phyloP scores from a whole-genome alignment of 805 yeast genomes.

The Zygosaccharomyces pseudorouxii region DNA sequence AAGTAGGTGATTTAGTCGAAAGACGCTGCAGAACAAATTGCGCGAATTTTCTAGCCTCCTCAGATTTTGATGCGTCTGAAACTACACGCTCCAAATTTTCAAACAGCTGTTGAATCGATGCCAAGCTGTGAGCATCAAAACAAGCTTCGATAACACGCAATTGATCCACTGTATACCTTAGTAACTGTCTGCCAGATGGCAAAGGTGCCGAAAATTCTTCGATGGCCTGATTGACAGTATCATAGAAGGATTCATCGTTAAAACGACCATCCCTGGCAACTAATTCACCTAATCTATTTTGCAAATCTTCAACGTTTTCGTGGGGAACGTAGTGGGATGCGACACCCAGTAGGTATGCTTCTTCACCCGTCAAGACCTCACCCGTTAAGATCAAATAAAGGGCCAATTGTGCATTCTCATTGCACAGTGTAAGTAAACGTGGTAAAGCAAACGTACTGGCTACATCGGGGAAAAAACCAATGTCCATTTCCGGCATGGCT shows the following conservation, averaged over 20 bases:
- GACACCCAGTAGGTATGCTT: constrained; percentile 75
- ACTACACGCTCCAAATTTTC: constrained; percentile 49
- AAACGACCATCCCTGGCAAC: constrained; percentile 30
- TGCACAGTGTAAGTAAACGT: constrained; percentile 43
- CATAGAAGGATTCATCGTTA: constrained; percentile 29
- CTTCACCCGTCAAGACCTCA: constrained; percentile 67
- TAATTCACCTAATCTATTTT: constrained; percentile 60
- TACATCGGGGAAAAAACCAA: constrained; percentile 95
- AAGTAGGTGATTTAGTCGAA: constrained; percentile 66
- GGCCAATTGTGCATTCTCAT: constrained; percentile 69
- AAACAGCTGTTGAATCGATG: constrained; percentile 49
- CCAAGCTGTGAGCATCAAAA: constrained; percentile 46
- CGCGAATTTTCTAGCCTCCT: constrained; percentile 65
- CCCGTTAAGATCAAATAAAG: constrained; percentile 85
- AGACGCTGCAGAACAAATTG: constrained; percentile 50
- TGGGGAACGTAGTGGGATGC: constrained; percentile 87
- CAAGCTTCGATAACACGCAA: constrained; percentile 62
- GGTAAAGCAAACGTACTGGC: constrained; percentile 90
- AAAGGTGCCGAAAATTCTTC: constrained; percentile 72
- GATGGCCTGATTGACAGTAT: constrained; percentile 62
- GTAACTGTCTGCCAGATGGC: constrained; percentile 54
- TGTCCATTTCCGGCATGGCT: constrained; percentile 98
- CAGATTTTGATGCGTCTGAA: constrained; percentile 43
- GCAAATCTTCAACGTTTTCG: constrained; percentile 55
- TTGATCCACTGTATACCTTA: constrained; percentile 52